Percentiles rank a stretch among this genome's conserved stretches.
These are phyloP conservation scores for Candida mesenterica DNA, from an alignment of 1,139 yeast species.

Conservation along the genomic window DNA sequence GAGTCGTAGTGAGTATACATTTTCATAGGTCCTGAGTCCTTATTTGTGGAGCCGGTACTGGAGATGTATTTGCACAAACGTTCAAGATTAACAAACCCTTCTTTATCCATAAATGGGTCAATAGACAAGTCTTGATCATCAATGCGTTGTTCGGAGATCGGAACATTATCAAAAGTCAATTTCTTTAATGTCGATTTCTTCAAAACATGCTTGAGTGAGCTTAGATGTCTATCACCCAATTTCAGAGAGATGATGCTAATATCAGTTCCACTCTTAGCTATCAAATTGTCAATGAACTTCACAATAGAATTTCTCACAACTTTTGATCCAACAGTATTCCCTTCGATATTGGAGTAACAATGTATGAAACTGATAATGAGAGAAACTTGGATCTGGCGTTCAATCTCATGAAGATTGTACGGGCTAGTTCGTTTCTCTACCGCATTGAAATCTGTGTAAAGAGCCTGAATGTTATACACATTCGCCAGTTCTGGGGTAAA, in stretches of 20 bases:
- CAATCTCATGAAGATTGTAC: not conserved
- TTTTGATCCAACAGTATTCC: constrained; percentile 3
- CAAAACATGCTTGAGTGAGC: no score
- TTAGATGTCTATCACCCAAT: not conserved
- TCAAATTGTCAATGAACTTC: not conserved
- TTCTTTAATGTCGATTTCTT: no score
- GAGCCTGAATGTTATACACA: constrained; percentile 13
- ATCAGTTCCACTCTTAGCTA: not conserved
- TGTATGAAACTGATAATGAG: constrained; percentile 6
- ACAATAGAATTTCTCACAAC: constrained; percentile 1
- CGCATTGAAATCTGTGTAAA: constrained; percentile 2
- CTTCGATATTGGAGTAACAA: constrained; percentile 2
- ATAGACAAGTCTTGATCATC: constrained; percentile 1
- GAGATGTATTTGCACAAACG: constrained; percentile 24
- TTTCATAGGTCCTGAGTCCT: constrained; percentile 7
- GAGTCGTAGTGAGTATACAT: constrained; percentile 20
- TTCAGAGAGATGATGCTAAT: not conserved
- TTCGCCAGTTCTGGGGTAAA: constrained; percentile 12
- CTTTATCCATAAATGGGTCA: constrained; percentile 12
- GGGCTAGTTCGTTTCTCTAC: not conserved
- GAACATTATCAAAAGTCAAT: no score
- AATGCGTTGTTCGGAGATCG: no score
- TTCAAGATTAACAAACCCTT: constrained; percentile 20
- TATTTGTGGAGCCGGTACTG: constrained; percentile 13
- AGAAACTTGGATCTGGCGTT: constrained; percentile 3